phyloP scores from a whole-genome alignment of 352 stramenopile genomes.

The Thalassiosira ordinaria region DNA sequence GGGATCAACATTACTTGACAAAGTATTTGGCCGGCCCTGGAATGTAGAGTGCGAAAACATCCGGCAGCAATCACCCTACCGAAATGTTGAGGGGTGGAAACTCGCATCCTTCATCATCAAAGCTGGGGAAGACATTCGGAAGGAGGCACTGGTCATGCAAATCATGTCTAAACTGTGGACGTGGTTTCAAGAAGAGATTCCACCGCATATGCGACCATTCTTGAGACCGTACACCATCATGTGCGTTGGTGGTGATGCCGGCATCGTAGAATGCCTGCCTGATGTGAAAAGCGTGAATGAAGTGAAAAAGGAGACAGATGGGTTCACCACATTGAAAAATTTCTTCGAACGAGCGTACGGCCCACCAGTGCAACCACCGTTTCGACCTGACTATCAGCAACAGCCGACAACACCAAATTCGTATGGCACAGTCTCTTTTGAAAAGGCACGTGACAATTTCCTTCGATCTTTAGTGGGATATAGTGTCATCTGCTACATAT shows the following conservation, averaged over 20 bases:
- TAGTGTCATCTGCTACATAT: conserved; percentile 93
- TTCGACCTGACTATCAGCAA: conserved; percentile 5
- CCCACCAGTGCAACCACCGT: conserved; percentile 33
- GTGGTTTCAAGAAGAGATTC: conserved; percentile 83
- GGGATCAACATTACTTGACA: conserved; percentile 67
- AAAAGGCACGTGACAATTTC: conserved; percentile 85
- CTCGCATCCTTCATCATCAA: conserved; percentile 87
- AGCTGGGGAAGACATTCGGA: conserved; percentile 86
- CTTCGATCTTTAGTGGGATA: conserved; percentile 84
- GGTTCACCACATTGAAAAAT: conserved; percentile 73
- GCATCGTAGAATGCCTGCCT: conserved; percentile 95
- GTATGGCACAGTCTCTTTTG: conserved; percentile 65
- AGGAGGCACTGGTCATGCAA: conserved; percentile 87
- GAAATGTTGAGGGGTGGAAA: conserved; percentile 79
- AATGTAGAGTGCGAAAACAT: conserved; percentile 72
- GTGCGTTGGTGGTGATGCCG: conserved; percentile 92
- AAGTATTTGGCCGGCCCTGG: conserved; percentile 80
- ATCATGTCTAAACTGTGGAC: conserved; percentile 80
- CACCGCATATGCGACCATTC: conserved; percentile 60
- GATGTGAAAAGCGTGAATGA: conserved; percentile 89
- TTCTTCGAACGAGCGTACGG: conserved; percentile 83
- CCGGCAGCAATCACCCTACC: conserved; percentile 75
- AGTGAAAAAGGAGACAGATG: conserved; percentile 82
- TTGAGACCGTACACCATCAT: conserved; percentile 98
- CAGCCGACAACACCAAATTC: too few relatives aligned